phyloP scores from a whole-genome alignment of 306 rosid genomes.

The Dryas drummondii region DNA sequence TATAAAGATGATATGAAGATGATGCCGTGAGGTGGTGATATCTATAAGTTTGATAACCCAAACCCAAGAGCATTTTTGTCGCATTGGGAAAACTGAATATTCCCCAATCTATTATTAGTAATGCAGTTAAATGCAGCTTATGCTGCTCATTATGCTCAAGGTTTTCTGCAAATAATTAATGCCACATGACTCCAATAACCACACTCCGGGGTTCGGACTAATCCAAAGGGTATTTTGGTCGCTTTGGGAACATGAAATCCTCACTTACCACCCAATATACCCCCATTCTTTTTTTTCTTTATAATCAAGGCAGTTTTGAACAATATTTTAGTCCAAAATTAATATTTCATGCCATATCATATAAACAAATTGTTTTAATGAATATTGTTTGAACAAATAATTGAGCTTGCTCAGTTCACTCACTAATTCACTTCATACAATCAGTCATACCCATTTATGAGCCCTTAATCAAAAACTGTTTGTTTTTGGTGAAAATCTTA shows the following conservation, averaged over 20 bases:
- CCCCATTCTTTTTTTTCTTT: no score
- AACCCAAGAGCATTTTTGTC: slow-evolving; percentile 78
- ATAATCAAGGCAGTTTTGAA: no score
- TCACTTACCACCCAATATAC: neutral
- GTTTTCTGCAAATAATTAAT: neutral
- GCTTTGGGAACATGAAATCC: slow-evolving; percentile 16
- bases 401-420: no score
- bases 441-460: no score
- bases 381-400: no score
- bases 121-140: neutral
- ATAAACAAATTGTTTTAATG: no score
- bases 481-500: no score
- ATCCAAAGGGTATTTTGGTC: slow-evolving; percentile 29
- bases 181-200: slow-evolving; percentile 3
- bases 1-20: slow-evolving; percentile 7
- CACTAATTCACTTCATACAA: no score
- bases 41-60: slow-evolving; percentile 28
- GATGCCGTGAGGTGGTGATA: slow-evolving; percentile 36
- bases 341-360: no score
- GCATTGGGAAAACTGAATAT: slow-evolving; percentile 86
- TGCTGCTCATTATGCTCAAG: neutral
- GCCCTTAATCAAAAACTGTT: no score
- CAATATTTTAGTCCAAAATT: no score
- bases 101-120: slow-evolving; percentile 25
- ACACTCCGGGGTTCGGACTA: neutral